Evolutionary conservation across 345 rosid genomes (phyloP).

Genomic region (Euphorbia tirucalli): DNA sequence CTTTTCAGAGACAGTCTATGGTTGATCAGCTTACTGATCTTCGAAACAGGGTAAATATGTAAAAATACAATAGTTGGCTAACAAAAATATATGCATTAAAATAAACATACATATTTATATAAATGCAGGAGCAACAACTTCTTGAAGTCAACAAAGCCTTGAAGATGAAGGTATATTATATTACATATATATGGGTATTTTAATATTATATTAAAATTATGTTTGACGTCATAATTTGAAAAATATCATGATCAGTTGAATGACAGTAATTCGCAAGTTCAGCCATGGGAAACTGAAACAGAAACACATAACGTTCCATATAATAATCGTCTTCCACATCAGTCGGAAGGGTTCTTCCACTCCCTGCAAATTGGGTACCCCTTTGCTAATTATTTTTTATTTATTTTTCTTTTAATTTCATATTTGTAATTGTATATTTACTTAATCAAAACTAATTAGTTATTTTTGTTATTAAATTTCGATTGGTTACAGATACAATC

Average conservation of each 20-base stretch:
- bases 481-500: constrained; percentile 1
- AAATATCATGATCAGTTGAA: constrained; percentile 44
- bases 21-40: constrained; percentile 48
- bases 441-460: background rate
- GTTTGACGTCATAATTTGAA: too few species aligned
- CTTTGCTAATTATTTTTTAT: too few species aligned
- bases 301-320: constrained; percentile 18
- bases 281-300: constrained; percentile 45
- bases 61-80: background rate
- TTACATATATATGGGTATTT: too few species aligned
- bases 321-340: constrained; percentile 32
- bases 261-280: constrained; percentile 30
- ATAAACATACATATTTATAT: background rate
- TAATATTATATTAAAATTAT: too few species aligned
- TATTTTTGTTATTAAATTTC: too few species aligned
- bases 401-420: background rate
- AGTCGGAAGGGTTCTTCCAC: constrained; percentile 47
- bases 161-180: constrained; percentile 45
- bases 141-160: constrained; percentile 43
- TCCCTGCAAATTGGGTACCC: constrained; percentile 58
- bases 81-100: too few species aligned
- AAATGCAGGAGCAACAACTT: constrained; percentile 54
- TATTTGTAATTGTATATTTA: background rate
- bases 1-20: constrained; percentile 52
- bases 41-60: constrained; percentile 44